Percentiles rank a stretch among this genome's conserved stretches.
Conservation (phyloP, 2,329 filamentous ascomycete species). For the Alternaria ethzedia region DNA sequence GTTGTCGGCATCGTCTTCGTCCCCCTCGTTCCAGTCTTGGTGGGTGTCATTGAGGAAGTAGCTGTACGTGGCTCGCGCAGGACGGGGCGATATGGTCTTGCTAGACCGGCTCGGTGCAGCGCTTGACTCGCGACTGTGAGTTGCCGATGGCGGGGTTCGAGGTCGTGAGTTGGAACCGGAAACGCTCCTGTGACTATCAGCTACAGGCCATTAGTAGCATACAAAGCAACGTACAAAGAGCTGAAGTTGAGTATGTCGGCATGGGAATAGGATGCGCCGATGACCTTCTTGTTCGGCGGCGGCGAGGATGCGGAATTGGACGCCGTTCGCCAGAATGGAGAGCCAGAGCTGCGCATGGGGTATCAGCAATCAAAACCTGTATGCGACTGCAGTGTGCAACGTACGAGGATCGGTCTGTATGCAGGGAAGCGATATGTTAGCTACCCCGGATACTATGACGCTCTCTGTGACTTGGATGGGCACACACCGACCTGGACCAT, state of each 20-base stretch:
- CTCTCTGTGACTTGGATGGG: conserved; percentile 27
- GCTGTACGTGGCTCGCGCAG: conserved; percentile 74
- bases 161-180: conserved; percentile 70
- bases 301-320: conserved; percentile 55
- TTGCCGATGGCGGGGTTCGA: conserved; percentile 72
- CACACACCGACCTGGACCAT: conserved; percentile 99
- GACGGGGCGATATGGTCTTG: conserved; percentile 63
- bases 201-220: not conserved
- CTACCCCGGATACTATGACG: conserved; percentile 38
- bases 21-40: conserved; percentile 79
- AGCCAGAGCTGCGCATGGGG: conserved; percentile 68
- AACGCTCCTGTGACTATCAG: conserved; percentile 59
- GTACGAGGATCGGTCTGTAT: conserved; percentile 48
- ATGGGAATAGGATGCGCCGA: conserved; percentile 95
- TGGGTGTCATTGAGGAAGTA: conserved; percentile 82
- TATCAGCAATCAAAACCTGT: conserved; percentile 8
- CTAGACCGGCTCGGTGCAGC: conserved; percentile 62
- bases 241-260: conserved; percentile 92
- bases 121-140: conserved; percentile 64
- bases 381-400: conserved; percentile 13
- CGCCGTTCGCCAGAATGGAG: conserved; percentile 83
- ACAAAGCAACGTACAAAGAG: conserved; percentile 64
- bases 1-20: conserved; percentile 71
- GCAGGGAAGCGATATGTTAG: conserved; percentile 44
- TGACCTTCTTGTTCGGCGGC: conserved; percentile 69